Evolutionary conservation across 768 basidiomycete genomes (phyloP), one percentile per base, ranked within the genome.

Genomic region (Stropharia rugosoannulata): DNA sequence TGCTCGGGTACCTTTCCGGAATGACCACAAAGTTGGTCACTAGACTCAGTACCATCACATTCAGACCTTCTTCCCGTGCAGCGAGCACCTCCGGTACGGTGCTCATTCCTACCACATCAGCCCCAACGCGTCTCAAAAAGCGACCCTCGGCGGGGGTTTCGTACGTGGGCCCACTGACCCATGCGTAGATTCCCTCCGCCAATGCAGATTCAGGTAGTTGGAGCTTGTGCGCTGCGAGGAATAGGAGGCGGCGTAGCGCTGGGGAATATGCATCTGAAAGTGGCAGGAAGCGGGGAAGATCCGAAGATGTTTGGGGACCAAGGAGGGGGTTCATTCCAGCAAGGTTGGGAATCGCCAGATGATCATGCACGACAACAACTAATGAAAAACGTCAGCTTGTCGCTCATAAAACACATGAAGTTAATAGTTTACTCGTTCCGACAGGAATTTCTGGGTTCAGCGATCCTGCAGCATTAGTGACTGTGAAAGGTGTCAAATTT

Each of bases 71-170:
- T 65, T 92, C 85, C 46, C 84, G 72, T 8, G 89, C 93, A 0
- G 84, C 89, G 19, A 94, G 74, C 22, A 95, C 93, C 70, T 95
- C 93, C 0, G 93, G 93, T 13, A 95, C 82, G 0, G 94, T 95
- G 61, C 90, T 93, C 93, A 95, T 95, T 1, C 93, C 93, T 1
- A 95, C 93, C n/a, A 94, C 89, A 62, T 93, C 91, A 1, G 88
- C 93, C 3, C 93, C 93, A 0, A 83, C 84, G 7, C 73, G 70
- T 13, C 88, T 74, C 39, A 95, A 73, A 71, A 94, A 85, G 46
- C 86, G 76, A 32, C 92, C 93, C 62, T 96, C 93, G 0, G 91
- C 93, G 2, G 89, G 85, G 0, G 90, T 91, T 72, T 95, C 93
- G 66, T 95, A 95, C 7, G 91, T 90, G 12, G 94, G 93, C 0